These are phyloP conservation scores for Geosiphon pyriformis DNA, from an alignment of 192 early-diverging fungal species.

Conservation along the genomic window DNA sequence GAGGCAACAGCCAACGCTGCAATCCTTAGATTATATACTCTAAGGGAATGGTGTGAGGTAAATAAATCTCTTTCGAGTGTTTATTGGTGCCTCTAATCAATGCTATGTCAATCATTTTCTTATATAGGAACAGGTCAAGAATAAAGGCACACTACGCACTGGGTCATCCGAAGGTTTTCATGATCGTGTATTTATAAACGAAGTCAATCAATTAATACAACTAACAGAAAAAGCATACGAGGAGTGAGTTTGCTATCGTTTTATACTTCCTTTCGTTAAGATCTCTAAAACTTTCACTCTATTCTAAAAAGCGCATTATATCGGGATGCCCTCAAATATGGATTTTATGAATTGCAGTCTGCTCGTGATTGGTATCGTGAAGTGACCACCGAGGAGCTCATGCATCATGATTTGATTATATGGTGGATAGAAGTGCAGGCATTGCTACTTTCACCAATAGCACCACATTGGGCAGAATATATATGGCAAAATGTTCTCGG, in stretches of 20 bases:
- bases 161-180: constrained; percentile 58
- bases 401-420: constrained; percentile 81
- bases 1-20: constrained; percentile 91
- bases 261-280: no score
- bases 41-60: constrained; percentile 88
- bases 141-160: constrained; percentile 41
- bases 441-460: constrained; percentile 80
- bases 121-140: constrained; percentile 41
- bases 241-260: constrained; percentile 14
- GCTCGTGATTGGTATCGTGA: constrained; percentile 89
- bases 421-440: constrained; percentile 83
- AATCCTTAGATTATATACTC: constrained; percentile 84
- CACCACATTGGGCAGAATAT: constrained; percentile 92
- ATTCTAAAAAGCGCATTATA: constrained; percentile 65
- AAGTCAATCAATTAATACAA: constrained; percentile 73
- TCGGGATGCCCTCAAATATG: constrained; percentile 86
- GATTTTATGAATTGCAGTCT: constrained; percentile 85
- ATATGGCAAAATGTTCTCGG: constrained; percentile 77
- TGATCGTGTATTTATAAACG: constrained; percentile 87
- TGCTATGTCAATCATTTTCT: constrained; percentile 29
- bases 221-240: constrained; percentile 69
- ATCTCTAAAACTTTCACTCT: no score
- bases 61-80: not conserved
- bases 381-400: constrained; percentile 60
- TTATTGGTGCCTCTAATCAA: not conserved